These are phyloP conservation scores for Aspergillus flavus DNA, from an alignment of 2,329 filamentous ascomycete genomes.

Conservation along the genomic window DNA sequence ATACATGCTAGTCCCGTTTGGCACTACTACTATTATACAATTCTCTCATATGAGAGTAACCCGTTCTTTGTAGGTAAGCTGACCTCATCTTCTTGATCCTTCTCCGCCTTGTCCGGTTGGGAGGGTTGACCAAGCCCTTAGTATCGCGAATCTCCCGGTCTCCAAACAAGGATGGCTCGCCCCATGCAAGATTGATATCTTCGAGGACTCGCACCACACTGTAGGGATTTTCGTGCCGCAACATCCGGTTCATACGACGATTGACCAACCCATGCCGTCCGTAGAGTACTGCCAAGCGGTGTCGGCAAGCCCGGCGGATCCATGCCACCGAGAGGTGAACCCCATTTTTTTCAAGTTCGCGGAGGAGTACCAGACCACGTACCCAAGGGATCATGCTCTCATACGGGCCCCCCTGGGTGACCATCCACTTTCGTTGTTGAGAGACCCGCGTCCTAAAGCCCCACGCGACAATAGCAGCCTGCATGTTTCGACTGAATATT, in stretches of 20 bases:
- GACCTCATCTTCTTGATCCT: not conserved
- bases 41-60: not conserved
- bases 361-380: conserved; percentile 43
- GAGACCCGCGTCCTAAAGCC: conserved; percentile 45
- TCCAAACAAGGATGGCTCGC: conserved; percentile 31
- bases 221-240: conserved; percentile 42
- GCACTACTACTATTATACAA: not conserved
- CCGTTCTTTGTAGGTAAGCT: not conserved
- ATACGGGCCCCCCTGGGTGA: conserved; percentile 5
- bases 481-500: conserved; percentile 48
- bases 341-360: conserved; percentile 39
- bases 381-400: conserved; percentile 40
- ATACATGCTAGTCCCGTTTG: not conserved
- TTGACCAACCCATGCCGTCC: conserved; percentile 33
- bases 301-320: conserved; percentile 37
- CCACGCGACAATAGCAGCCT: conserved; percentile 54
- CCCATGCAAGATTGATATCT: conserved; percentile 41
- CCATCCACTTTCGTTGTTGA: not conserved
- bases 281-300: conserved; percentile 42
- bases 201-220: conserved; percentile 30
- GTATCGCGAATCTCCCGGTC: conserved; percentile 24
- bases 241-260: conserved; percentile 36
- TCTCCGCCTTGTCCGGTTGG: conserved; percentile 8
- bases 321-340: conserved; percentile 33
- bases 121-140: conserved; percentile 28